A percentile compares a stretch with the other conserved stretches of the same genome.
Evolutionary conservation across 345 rosid species (phyloP).

Genomic region (Salix koriyanagi): DNA sequence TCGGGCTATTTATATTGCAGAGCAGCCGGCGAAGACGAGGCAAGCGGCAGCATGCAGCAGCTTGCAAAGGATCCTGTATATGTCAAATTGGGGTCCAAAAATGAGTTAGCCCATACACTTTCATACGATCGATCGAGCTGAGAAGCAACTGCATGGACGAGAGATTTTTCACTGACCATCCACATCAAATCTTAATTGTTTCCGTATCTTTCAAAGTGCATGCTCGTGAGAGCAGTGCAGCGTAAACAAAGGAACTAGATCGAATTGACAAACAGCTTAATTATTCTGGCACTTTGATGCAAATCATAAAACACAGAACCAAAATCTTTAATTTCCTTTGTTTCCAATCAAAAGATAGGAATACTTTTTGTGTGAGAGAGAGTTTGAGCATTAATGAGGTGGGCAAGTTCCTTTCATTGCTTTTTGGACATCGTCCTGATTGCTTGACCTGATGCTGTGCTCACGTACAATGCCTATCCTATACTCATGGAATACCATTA

Average conservation of each 20-base stretch:
- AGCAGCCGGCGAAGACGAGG: background rate
- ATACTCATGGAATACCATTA: background rate
- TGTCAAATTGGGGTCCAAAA: background rate
- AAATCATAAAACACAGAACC: too few relatives aligned
- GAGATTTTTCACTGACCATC: too few relatives aligned
- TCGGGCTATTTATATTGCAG: too few relatives aligned
- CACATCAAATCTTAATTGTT: too few relatives aligned
- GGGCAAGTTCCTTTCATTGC: background rate
- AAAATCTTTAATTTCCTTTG: background rate
- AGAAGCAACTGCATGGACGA: too few relatives aligned
- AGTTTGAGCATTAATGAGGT: background rate
- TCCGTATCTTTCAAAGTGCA: too few relatives aligned
- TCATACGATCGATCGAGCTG: background rate
- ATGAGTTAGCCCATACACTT: too few relatives aligned
- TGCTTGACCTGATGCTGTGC: background rate
- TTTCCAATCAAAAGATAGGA: background rate
- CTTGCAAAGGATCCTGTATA: too few relatives aligned
- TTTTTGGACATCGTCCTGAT: background rate
- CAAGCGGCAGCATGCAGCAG: background rate
- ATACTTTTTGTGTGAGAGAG: background rate
- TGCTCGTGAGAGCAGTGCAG: too few relatives aligned
- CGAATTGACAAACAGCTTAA: too few relatives aligned
- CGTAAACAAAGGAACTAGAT: too few relatives aligned
- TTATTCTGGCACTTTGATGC: background rate
- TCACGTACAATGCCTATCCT: background rate